Evolutionary conservation across 805 yeast species (phyloP).

Genomic region (Millerago galiae): DNA sequence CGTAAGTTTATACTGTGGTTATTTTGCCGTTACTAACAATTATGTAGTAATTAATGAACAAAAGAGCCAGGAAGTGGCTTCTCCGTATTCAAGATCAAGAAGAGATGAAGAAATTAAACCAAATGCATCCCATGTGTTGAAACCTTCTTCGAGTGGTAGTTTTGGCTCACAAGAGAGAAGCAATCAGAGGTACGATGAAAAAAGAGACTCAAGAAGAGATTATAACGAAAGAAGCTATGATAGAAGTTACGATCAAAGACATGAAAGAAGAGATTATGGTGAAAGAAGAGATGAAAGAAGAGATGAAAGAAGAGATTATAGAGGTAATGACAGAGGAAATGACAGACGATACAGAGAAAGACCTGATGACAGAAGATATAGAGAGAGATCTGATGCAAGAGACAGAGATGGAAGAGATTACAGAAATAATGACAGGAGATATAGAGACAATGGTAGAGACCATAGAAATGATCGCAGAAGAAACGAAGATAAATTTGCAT

Average conservation of each 20-base stretch:
- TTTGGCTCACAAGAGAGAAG: not conserved
- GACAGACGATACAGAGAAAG: slow-evolving; percentile 6
- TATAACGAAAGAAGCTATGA: slow-evolving; percentile 2
- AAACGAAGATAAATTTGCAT: not conserved
- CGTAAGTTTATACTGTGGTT: slow-evolving; percentile 9
- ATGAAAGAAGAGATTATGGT: not conserved
- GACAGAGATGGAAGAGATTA: slow-evolving; percentile 5
- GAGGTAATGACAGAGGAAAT: not conserved
- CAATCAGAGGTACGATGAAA: not conserved
- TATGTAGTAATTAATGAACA: slow-evolving; percentile 14
- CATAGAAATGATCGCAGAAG: slow-evolving; percentile 10
- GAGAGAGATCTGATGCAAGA: slow-evolving; percentile 4
- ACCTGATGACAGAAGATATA: slow-evolving; percentile 7
- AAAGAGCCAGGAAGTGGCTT: not conserved
- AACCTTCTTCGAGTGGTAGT: slow-evolving; percentile 3
- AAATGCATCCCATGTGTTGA: too few relatives aligned
- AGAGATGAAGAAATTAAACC: slow-evolving; percentile 2
- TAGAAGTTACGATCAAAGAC: slow-evolving; percentile 1
- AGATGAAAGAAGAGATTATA: slow-evolving; percentile 6
- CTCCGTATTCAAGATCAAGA: slow-evolving; percentile 9
- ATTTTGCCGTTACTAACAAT: slow-evolving; percentile 3
- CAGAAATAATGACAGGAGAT: slow-evolving; percentile 7
- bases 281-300: not conserved
- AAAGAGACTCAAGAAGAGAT: not conserved
- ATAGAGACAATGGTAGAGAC: slow-evolving; percentile 9